Conservation (phyloP, 305 asterid species). For the Euphrasia arctica region DNA sequence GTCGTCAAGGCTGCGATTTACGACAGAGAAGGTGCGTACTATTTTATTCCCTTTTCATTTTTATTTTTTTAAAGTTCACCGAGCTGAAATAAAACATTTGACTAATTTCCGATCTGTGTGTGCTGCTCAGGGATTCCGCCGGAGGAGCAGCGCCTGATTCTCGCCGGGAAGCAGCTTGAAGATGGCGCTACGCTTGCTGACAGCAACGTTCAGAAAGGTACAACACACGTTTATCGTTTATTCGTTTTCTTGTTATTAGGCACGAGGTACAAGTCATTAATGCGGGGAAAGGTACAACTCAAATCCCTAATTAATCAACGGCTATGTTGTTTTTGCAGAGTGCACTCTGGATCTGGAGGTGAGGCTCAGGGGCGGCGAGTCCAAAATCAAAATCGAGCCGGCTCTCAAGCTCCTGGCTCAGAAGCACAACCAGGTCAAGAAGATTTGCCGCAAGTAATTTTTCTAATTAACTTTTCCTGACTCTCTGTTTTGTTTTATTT, state of each 20-base stretch:
- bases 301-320: background rate
- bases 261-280: too few relatives aligned
- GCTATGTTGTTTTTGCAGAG: conserved; percentile 24
- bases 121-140: conserved; percentile 29
- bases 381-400: conserved; percentile 26
- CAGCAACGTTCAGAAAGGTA: conserved; percentile 33
- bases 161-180: conserved; percentile 37
- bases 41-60: too few relatives aligned
- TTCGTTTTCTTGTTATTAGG: background rate
- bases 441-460: conserved; percentile 61
- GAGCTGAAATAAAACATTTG: too few relatives aligned
- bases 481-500: background rate
- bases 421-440: conserved; percentile 55
- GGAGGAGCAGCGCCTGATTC: conserved; percentile 36
- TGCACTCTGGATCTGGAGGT: conserved; percentile 53
- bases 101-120: too few relatives aligned
- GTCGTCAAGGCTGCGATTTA: too few relatives aligned
- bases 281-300: too few relatives aligned
- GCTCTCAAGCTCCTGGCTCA: conserved; percentile 39
- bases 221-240: background rate
- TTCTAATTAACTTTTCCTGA: background rate
- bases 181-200: conserved; percentile 38
- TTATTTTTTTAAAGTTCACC: too few relatives aligned
- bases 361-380: conserved; percentile 67
- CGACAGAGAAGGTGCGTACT: too few relatives aligned